A percentile compares a stretch with the other conserved stretches of the same genome.
phyloP scores from a whole-genome alignment of 768 basidiomycete species.

The Suillus ampliporus region DNA sequence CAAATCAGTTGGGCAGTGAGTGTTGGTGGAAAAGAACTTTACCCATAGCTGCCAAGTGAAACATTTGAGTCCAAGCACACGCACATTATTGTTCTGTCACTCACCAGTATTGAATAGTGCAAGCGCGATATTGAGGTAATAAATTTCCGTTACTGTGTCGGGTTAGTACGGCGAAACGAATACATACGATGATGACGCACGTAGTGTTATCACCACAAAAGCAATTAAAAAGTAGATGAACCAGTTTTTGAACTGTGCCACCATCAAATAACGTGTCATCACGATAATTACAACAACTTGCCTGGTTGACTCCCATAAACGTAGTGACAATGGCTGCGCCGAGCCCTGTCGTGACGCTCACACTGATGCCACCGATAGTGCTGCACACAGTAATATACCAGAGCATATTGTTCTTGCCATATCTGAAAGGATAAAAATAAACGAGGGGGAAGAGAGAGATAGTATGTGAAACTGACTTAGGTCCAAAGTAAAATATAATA shows the following conservation, averaged over 20 bases:
- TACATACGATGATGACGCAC: slow-evolving; percentile 32
- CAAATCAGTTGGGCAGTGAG: slow-evolving; percentile 23
- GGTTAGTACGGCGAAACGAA: slow-evolving; percentile 15
- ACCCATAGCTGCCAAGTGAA: slow-evolving; percentile 63
- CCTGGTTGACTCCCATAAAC: slow-evolving; percentile 79
- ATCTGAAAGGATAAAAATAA: slow-evolving; percentile 44
- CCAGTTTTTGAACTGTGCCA: slow-evolving; percentile 81
- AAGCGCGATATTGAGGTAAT: slow-evolving; percentile 94
- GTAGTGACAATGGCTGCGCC: slow-evolving; percentile 89
- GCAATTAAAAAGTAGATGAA: slow-evolving; percentile 88
- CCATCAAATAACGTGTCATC: slow-evolving; percentile 1
- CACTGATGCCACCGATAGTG: slow-evolving; percentile 95
- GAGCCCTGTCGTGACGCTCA: slow-evolving; percentile 93
- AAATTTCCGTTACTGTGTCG: slow-evolving; percentile 81
- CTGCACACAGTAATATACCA: slow-evolving; percentile 96
- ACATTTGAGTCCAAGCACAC: slow-evolving; percentile 8
- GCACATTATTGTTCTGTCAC: slow-evolving; percentile 25
- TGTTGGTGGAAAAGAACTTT: slow-evolving; percentile 30
- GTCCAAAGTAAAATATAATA: slow-evolving; percentile 86
- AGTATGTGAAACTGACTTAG: slow-evolving; percentile 53
- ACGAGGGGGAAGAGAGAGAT: slow-evolving; percentile 5
- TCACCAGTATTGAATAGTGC: slow-evolving; percentile 92
- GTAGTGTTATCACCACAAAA: slow-evolving; percentile 83
- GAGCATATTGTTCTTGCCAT: slow-evolving; percentile 92
- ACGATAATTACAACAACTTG: slow-evolving; percentile 32